Evolutionary conservation across 768 basidiomycete genomes (phyloP).

Genomic region (Tremella mesenterica): DNA sequence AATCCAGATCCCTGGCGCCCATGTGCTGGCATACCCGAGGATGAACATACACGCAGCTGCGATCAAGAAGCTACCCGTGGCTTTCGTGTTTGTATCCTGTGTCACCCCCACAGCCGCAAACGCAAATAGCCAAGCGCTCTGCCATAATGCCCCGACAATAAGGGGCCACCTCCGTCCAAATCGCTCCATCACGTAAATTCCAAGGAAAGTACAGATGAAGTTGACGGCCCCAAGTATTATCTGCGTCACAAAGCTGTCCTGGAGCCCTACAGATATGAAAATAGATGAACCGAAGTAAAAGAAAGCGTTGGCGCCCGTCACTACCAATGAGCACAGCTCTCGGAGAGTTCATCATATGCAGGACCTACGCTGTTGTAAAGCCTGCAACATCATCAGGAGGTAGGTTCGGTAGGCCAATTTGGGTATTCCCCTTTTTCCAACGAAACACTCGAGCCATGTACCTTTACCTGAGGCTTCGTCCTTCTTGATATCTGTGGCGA

Average conservation of each 20-base stretch:
- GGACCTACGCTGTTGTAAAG: slow-evolving; percentile 58
- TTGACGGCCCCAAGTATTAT: slow-evolving; percentile 69
- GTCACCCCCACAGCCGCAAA: slow-evolving; percentile 66
- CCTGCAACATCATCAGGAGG: slow-evolving; percentile 57
- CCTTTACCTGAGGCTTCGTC: slow-evolving; percentile 48
- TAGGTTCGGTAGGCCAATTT: slow-evolving; percentile 58
- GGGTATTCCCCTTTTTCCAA: slow-evolving; percentile 41
- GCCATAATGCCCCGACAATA: slow-evolving; percentile 64
- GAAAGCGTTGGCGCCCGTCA: not conserved
- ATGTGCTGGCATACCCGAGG: slow-evolving; percentile 59
- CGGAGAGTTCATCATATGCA: not conserved
- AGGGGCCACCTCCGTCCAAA: slow-evolving; percentile 60
- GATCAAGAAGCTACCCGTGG: slow-evolving; percentile 58
- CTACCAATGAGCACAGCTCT: slow-evolving; percentile 4
- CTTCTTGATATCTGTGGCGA: slow-evolving; percentile 50
- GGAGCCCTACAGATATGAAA: slow-evolving; percentile 59
- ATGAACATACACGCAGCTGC: slow-evolving; percentile 65
- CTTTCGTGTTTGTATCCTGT: slow-evolving; percentile 47
- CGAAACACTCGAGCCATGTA: slow-evolving; percentile 66
- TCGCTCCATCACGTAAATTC: slow-evolving; percentile 65
- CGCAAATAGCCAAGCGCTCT: slow-evolving; percentile 61
- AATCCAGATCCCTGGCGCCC: slow-evolving; percentile 45
- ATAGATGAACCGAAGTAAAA: slow-evolving; percentile 51
- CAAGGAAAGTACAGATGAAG: slow-evolving; percentile 63
- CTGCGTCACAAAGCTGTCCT: slow-evolving; percentile 61